A percentile compares a stretch with the other conserved stretches of the same genome.
These are phyloP conservation scores for Curvularia sp. DNA, from an alignment of 2,329 filamentous ascomycete genomes.

Conservation along the genomic window DNA sequence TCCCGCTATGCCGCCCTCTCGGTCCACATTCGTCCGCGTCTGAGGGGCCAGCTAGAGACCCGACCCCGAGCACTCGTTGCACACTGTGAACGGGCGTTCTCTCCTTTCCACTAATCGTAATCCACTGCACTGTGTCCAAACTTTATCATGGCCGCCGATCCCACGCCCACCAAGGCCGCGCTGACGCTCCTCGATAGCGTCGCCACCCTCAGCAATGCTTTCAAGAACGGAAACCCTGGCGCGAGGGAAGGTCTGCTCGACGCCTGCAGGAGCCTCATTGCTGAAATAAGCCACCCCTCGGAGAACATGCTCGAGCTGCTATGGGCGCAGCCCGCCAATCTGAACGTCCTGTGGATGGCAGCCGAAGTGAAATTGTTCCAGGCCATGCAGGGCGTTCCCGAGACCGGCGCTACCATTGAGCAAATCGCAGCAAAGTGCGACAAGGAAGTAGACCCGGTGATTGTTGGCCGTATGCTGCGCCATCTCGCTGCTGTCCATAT, in stretches of 20 bases:
- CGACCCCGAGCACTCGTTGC: neutral
- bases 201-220: conserved; percentile 23
- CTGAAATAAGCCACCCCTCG: conserved; percentile 33
- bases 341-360: conserved; percentile 28
- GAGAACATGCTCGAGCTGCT: conserved; percentile 32
- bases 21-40: neutral
- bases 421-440: conserved; percentile 27
- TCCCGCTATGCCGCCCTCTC: neutral
- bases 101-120: neutral
- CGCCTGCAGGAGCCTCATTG: conserved; percentile 31
- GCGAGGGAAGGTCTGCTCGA: conserved; percentile 31
- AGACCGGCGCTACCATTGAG: conserved; percentile 16
- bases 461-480: conserved; percentile 37
- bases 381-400: conserved; percentile 22
- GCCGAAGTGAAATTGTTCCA: conserved; percentile 35
- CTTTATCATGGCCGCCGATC: conserved; percentile 8
- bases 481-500: conserved; percentile 39
- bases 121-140: neutral
- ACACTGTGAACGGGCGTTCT: neutral
- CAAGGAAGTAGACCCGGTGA: conserved; percentile 24
- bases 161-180: conserved; percentile 10
- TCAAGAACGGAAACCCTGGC: conserved; percentile 24
- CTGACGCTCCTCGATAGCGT: conserved; percentile 32
- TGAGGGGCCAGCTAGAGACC: neutral
- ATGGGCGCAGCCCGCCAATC: conserved; percentile 35